A percentile compares a stretch with the other conserved stretches of the same genome.
These are phyloP conservation scores for Candida ortonii DNA, from an alignment of 805 yeast species.

Conservation along the genomic window DNA sequence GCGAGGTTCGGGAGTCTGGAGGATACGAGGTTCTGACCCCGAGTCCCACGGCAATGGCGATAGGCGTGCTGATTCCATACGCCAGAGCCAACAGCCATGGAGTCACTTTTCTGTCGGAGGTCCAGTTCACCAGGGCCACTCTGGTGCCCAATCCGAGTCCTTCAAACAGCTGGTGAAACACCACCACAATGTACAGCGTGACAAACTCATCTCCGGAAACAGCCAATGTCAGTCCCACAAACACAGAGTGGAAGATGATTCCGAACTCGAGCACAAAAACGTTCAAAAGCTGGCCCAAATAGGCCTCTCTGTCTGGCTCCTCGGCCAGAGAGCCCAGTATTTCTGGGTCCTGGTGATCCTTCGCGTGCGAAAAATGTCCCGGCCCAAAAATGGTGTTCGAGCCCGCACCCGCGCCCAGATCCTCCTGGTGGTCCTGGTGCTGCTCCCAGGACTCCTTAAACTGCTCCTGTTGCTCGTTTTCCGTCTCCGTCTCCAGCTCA, in stretches of 20 bases:
- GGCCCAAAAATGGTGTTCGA: slow-evolving; percentile 10
- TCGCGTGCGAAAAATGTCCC: slow-evolving; percentile 40
- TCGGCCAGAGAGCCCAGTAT: slow-evolving; percentile 38
- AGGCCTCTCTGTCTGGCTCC: slow-evolving; percentile 30
- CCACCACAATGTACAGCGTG: slow-evolving; percentile 64
- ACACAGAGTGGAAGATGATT: slow-evolving; percentile 76
- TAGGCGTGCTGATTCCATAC: slow-evolving; percentile 62
- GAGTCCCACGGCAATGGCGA: slow-evolving; percentile 75
- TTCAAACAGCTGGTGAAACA: slow-evolving; percentile 80
- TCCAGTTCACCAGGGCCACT: slow-evolving; percentile 54
- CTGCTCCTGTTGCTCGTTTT: slow-evolving; percentile 3
- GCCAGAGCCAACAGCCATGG: slow-evolving; percentile 58
- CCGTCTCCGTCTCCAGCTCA: slow-evolving; percentile 10
- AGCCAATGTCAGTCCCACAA: slow-evolving; percentile 75
- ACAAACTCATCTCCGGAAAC: slow-evolving; percentile 75
- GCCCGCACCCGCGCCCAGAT: not conserved
- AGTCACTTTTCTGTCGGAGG: slow-evolving; percentile 40
- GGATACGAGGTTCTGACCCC: slow-evolving; percentile 65
- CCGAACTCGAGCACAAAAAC: slow-evolving; percentile 73
- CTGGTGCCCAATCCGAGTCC: slow-evolving; percentile 85
- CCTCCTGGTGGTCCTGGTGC: not conserved
- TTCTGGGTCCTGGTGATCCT: slow-evolving; percentile 44
- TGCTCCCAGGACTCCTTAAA: not conserved
- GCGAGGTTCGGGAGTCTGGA: slow-evolving; percentile 55
- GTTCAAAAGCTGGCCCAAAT: slow-evolving; percentile 53